phyloP scores from a whole-genome alignment of 2,329 filamentous ascomycete genomes.

The Epichloe festucae region DNA sequence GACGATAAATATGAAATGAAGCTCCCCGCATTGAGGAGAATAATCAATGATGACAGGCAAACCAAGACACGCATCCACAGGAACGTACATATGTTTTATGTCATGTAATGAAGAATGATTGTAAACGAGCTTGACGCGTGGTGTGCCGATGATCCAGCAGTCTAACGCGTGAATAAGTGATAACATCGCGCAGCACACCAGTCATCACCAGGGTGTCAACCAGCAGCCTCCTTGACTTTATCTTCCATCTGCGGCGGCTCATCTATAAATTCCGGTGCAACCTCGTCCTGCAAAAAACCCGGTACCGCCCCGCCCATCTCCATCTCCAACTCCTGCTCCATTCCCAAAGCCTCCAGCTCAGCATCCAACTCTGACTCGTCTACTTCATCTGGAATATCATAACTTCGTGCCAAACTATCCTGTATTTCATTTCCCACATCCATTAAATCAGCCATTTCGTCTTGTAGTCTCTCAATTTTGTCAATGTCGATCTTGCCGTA shows the following conservation, averaged over 20 bases:
- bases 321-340: conserved; percentile 82
- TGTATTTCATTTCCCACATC: conserved; percentile 98
- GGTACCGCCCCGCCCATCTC: conserved; percentile 55
- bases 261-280: conserved; percentile 79
- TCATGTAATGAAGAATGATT: not conserved
- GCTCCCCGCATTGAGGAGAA: not conserved
- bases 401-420: conserved; percentile 79
- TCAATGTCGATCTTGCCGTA: conserved; percentile 97
- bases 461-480: conserved; percentile 94
- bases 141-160: not conserved
- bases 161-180: not conserved
- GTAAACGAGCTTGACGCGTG: not conserved
- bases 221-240: conserved; percentile 73
- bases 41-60: not conserved
- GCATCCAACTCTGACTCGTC: conserved; percentile 95
- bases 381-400: conserved; percentile 93
- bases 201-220: conserved; percentile 19
- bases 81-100: not conserved
- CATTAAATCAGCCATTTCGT: conserved; percentile 97
- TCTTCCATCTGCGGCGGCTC: conserved; percentile 62
- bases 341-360: conserved; percentile 84
- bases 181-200: not conserved
- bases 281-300: conserved; percentile 80
- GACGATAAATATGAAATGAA: not conserved
- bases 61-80: not conserved